Base-by-base conservation (phyloP, 2,329 filamentous ascomycete species). In the Pseudocercospora fijiensis region DNA sequence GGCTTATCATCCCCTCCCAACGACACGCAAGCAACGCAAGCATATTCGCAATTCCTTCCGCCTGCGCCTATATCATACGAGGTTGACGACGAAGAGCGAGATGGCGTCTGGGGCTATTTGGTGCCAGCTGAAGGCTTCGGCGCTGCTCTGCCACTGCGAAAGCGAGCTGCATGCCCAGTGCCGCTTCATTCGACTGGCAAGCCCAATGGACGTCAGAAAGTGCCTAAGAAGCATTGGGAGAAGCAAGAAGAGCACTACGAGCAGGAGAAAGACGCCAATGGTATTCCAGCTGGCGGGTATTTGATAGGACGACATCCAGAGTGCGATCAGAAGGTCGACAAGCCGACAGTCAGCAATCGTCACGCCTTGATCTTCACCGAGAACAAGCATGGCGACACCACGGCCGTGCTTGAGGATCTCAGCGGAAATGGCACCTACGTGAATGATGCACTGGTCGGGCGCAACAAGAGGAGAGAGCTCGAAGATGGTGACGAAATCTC, bases 361-460 rank as follows among this genome's bases (percentile, higher is more conserved):
- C 90, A 93, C 76, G 91, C 88, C 67, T 78, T 91, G 8, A 69
- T 91, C 1, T 91, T 90, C 72, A 82, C 81, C 57, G 84, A 88
- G 74, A 86, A 84, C 68, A 84, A 82, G 67, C 79, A 81, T 57
- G 85, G 86, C 33, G 82, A 83, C 66, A 74, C 81, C 0, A 78
- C 87, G 47, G 94, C 92, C 8, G 85, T 98, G 11, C 78, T 99
- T 4, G 93, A 99, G 76, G 95, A 99, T 76, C 80, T 98, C 20
- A 99, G 95, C 6, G 95, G 88, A 74, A 99, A 99, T 75, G 95
- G 95, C 57, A 99, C 96, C 0, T 99, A 93, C 75, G 89, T 99
- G 71, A 98, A 98, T 73, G 92, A 97, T 71, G 89, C 88, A 16
- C 84, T 96, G 28, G 86, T 99, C 24, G 95, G 95, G 24, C 89